Conservation (phyloP, 495 filamentous ascomycete species). For the Copromyces sp. region DNA sequence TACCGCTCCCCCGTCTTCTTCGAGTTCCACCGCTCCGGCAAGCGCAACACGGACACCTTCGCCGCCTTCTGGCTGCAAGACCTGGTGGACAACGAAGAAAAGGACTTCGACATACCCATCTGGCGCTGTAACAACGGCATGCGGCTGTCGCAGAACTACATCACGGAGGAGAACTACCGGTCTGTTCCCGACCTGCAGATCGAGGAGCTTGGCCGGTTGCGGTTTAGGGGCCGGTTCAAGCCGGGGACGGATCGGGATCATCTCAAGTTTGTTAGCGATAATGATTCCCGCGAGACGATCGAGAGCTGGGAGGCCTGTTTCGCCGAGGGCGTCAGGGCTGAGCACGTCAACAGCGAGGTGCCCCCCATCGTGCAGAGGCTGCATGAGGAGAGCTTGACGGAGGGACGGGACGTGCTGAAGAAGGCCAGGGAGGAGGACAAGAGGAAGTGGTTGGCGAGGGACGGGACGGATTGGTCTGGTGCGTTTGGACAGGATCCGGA, state of each 20-base stretch:
- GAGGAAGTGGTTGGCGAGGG: constrained; percentile 64
- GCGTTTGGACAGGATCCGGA: constrained; percentile 62
- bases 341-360: constrained; percentile 55
- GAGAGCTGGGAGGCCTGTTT: constrained; percentile 90
- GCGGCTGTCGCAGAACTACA: constrained; percentile 81
- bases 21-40: constrained; percentile 63
- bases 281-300: constrained; percentile 81
- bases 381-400: constrained; percentile 67
- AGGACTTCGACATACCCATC: constrained; percentile 71
- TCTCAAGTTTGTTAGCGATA: constrained; percentile 70
- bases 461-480: constrained; percentile 82
- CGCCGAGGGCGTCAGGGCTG: constrained; percentile 68
- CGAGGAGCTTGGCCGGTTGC: constrained; percentile 65
- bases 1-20: constrained; percentile 84
- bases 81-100: constrained; percentile 66
- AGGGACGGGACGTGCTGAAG: constrained; percentile 71
- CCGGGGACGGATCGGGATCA: constrained; percentile 88
- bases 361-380: constrained; percentile 55
- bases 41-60: constrained; percentile 60
- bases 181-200: constrained; percentile 56
- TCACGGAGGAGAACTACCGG: constrained; percentile 61
- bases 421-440: constrained; percentile 58
- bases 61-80: constrained; percentile 79
- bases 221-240: constrained; percentile 72
- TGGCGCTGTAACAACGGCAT: constrained; percentile 66